phyloP scores from a whole-genome alignment of 495 filamentous ascomycete species.

The Bacidia gigantensis region DNA sequence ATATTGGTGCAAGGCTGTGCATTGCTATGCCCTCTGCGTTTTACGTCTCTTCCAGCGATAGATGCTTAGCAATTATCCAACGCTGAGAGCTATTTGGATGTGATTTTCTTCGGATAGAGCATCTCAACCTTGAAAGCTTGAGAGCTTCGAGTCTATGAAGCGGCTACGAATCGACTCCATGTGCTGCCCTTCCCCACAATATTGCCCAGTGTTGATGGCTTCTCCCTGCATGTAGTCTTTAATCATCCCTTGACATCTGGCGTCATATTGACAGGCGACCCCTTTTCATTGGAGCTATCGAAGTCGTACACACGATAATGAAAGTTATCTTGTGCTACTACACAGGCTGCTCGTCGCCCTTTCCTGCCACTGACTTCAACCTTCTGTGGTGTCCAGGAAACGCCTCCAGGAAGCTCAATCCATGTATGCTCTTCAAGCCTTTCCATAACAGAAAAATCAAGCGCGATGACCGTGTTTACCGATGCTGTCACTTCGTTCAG shows the following conservation, averaged over 20 bases:
- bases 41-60: too few species aligned
- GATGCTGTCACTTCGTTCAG: not conserved
- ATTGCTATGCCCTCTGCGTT: too few species aligned
- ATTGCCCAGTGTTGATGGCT: too few species aligned
- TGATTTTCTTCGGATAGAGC: too few species aligned
- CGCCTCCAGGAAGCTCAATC: constrained; percentile 8
- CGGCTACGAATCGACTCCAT: too few species aligned
- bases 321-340: constrained; percentile 40
- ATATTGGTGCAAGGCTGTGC: too few species aligned
- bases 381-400: constrained; percentile 27
- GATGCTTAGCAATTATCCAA: too few species aligned
- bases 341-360: constrained; percentile 39
- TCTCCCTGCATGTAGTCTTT: too few species aligned
- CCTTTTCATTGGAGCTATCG: constrained; percentile 25
- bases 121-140: too few species aligned
- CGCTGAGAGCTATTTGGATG: too few species aligned
- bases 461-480: not conserved
- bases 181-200: too few species aligned
- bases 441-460: constrained; percentile 5
- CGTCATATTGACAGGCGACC: not conserved
- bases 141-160: too few species aligned
- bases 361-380: constrained; percentile 42
- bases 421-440: constrained; percentile 5
- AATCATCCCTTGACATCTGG: not conserved
- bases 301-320: constrained; percentile 45